Evolutionary conservation across 352 stramenopile species (phyloP), one percentile per base, ranked within the genome.

Genomic region (Globisporangium ultimum): DNA sequence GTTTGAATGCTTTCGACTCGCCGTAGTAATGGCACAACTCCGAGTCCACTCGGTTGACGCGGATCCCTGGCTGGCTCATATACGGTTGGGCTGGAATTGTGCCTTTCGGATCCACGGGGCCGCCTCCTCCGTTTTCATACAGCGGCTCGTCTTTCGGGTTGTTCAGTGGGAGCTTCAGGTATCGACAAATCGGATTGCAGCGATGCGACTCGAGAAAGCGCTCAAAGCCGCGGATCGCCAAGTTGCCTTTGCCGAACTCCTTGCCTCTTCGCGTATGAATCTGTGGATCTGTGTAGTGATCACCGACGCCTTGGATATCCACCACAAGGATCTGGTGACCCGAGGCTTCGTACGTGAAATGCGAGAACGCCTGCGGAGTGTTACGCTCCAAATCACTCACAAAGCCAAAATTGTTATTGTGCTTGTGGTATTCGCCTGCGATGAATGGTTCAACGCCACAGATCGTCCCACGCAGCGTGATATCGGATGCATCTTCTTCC

Each of bases 211-310:
- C 78, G 45, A 92, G 52, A 40, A 94, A 94, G 28, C 78, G 76
- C 43, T 87, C 70, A 63, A 94, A 88, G 15, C 84, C 84, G 22
- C 78, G 77, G 1, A 86, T 41, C 6, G 82, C 62, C 32, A 94
- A 58, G 47, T 94, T 94, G 2, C 84, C 84, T 50, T 94, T 94
- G 47, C 84, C 84, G 68, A 94, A 94, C 46, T 92, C 80, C 48
- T 89, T 88, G n/a, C 80, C 80, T 9, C 73, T 68, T 20, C 73
- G 69, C 1, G 86, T 95, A 36, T 97, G 82, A 13, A 98, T 95
- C 70, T 98, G 94, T 11, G 94, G 94, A 68, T 98, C 94, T n/a
- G 94, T 98, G 70, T 97, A 98, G 10, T 98, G 77, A 76, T 98
- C 92, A 5, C 84, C 87, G 32, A 98, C 89, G n/a, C 94, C 94